Evolutionary conservation across 345 rosid species (phyloP), one percentile per base, ranked within the genome.

Genomic region (Aquilaria sinensis): DNA sequence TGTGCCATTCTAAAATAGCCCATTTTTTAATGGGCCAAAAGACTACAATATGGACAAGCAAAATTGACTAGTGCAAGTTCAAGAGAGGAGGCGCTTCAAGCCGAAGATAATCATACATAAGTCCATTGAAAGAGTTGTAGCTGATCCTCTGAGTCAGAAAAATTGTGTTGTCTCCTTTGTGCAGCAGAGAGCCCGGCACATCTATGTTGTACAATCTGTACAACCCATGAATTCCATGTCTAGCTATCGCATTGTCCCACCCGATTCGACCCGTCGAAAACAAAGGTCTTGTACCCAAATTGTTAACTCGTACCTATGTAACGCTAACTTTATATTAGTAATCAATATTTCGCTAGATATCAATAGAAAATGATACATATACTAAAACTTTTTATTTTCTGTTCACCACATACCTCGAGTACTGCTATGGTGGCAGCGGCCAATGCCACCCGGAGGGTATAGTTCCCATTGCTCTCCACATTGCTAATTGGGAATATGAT

Each of bases 31-130:
- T 23, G 23, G 23, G 23, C 23, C 23, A 23, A 23, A 23, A 23
- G 23, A 23, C 23, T 23, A 23, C 23, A 23, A 23, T 23, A 23
- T 23, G 23, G 23, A 23, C 23, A 23, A 23, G 23, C 23, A 23
- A 23, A 23, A 23, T 23, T 23, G 23, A 23, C 23, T 23, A 23
- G 23, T 23, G 23, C 23, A 23, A 23, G 23, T 23, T 23, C 23
- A 23, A 23, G 23, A 23, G 23, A 23, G 45, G 45, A 1, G 93
- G 91, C 5, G 80, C 81, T 80, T 94, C 96, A 13, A 88, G 72
- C 15, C 96, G 88, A 63, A 90, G 80, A 56, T 94, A 88, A 67
- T 90, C 97, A 66, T 90, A 88, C 96, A 90, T 86, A 53, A 90
- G 70, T 37, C 96, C 93, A 8, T 68, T 68, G 67, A 85, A 88